Base-by-base conservation (phyloP, 192 early-diverging fungal species). In the Coemansia aciculifera region DNA sequence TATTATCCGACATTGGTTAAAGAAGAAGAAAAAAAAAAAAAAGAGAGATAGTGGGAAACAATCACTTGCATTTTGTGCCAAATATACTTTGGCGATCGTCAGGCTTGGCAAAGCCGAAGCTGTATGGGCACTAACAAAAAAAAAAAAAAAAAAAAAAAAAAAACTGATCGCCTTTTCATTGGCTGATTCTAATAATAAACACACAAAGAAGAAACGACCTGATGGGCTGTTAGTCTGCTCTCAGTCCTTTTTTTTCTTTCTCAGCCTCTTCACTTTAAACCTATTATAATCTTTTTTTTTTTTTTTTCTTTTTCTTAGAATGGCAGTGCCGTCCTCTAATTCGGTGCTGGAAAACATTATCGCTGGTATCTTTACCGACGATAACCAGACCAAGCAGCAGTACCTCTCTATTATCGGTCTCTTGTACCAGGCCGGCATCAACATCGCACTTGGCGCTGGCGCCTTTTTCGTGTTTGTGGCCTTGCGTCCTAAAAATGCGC, bases 401-500 rank as follows among this genome's bases (percentile, higher is more conserved):
- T 76, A 67, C 40, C 73, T 85, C 32, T 80, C 79, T 0, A 73
- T 90, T 24, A 69, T 85, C 62, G 87, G 88, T 67, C 81, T 90
- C 65, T 73, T 77, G 15, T 82, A 79, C 27, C 89, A 90, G 78
- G 75, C 85, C 3, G 88, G 85, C 10, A 79, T 90, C 27, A 90
- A 88, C 62, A 27, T 86, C 39, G 89, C 75, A 34, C 74, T 88
- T 34, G 75, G 85, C 57, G 70, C 84, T 48, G 86, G 75, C 39
- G 74, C 85, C 59, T 74, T 88, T 19, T 38, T 89, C 21, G 56
- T 84, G 13, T 90, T 90, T 74, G 77, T 80, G 8, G 63, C 87
- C 12, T 63, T 90, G 17, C 85, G 89, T 11, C 88, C 87, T 7
- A 81, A 75, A 29, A 89, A 90, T 68, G 74, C 76, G 24, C 79